These are phyloP conservation scores for Blastocladiella britannica DNA, from an alignment of 192 early-diverging fungal species.

Conservation along the genomic window DNA sequence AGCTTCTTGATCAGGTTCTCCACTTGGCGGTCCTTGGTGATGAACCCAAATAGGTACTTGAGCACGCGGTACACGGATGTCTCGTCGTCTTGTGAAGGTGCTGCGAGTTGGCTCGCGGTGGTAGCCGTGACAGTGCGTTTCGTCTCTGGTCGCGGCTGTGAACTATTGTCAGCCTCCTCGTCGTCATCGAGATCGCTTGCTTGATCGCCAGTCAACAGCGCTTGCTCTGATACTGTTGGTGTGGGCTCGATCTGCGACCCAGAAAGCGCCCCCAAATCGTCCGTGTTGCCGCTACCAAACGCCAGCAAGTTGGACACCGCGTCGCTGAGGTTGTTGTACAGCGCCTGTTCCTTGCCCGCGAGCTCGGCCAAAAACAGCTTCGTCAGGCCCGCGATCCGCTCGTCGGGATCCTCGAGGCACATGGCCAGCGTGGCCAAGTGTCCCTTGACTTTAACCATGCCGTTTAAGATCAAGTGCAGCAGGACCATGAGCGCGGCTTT, in stretches of 20 bases:
- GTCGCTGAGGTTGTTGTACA: slow-evolving; percentile 98
- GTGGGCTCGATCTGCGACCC: too few species aligned
- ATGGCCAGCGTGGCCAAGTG: slow-evolving; percentile 97
- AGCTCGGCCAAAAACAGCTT: slow-evolving; percentile 93
- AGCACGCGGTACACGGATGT: slow-evolving; percentile 71
- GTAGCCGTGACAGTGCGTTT: too few species aligned
- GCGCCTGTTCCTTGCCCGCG: slow-evolving; percentile 85
- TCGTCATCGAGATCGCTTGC: background rate
- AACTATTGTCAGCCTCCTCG: too few species aligned
- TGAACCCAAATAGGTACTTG: slow-evolving; percentile 88
- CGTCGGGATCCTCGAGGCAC: slow-evolving; percentile 73
- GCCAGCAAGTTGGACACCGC: slow-evolving; percentile 81
- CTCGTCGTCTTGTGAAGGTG: too few species aligned
- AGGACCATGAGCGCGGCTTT: slow-evolving; percentile 98
- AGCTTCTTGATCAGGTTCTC: slow-evolving; percentile 93
- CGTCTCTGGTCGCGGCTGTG: too few species aligned
- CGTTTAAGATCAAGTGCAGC: slow-evolving; percentile 91
- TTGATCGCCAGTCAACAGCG: too few species aligned
- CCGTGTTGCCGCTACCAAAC: slow-evolving; percentile 5
- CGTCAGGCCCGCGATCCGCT: slow-evolving; percentile 72
- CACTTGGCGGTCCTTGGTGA: slow-evolving; percentile 81
- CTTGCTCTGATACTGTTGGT: too few species aligned
- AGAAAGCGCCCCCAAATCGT: too few species aligned
- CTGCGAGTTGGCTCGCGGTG: too few species aligned
- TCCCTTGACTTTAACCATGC: slow-evolving; percentile 98